Base-by-base conservation (phyloP, 768 basidiomycete species). In the Mycena leptocephala region DNA sequence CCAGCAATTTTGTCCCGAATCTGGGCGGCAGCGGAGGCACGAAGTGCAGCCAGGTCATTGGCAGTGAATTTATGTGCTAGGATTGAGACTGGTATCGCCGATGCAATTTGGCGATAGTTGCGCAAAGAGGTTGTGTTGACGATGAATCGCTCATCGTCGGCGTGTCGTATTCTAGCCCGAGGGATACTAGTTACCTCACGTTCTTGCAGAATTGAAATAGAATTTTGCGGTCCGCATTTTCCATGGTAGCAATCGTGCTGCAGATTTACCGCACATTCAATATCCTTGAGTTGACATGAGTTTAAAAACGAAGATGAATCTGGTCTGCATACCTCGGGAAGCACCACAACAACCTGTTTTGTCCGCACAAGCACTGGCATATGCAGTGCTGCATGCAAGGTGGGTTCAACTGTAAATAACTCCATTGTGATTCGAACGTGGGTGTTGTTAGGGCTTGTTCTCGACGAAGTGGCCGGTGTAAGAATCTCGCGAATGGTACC, bases 121-220 rank as follows among this genome's bases (percentile, higher is more conserved):
- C 80, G 80, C 24, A 81, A 71, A 5, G 77, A 74, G 33, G 72
- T 37, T 5, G 51, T 75, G 70, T 81, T 81, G 30, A 80, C 58
- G 30, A 80, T 37, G 46, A 76, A 81, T 13, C 72, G 69, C 2
- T 9, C 5, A 7, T 72, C 70, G n/a, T 55, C 46, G 3, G 69
- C 32, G 48, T 81, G 80, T 8, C 22, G 10, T 20, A 77, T 41
- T 6, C 74, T 28, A 5, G 62, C 37, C 14, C 59, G 55, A 14
- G 67, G 76, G 61, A 41, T 30, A 4, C 26, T 46, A 5, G 78
- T 77, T 33, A 28, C 33, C 14, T 58, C 61, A n/a, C 68, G 63
- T 58, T 80, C 79, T 51, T 80, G 77, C 30, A 56, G 30, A 20
- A 70, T 20, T 6, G 51, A 35, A 5, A 56, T 26, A 24, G 41